Evolutionary conservation across 768 basidiomycete genomes (phyloP).

Genomic region (Mycena filopes): DNA sequence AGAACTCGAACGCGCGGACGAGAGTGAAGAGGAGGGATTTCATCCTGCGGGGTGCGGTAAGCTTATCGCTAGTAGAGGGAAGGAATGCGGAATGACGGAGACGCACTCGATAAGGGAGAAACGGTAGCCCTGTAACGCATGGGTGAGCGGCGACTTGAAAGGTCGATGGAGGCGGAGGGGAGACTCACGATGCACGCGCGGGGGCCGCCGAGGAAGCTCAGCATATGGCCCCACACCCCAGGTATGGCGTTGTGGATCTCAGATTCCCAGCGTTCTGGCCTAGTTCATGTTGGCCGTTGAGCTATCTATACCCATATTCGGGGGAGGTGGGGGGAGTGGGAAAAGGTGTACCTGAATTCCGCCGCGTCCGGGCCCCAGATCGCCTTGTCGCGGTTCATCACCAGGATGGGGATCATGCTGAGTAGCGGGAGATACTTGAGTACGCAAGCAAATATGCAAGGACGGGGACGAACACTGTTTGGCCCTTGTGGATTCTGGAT

Average conservation of each 20-base stretch:
- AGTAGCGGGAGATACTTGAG: no score
- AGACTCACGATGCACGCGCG: slow-evolving; percentile 58
- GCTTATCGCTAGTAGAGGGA: no score
- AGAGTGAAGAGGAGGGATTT: slow-evolving; percentile 61
- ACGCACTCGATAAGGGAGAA: slow-evolving; percentile 62
- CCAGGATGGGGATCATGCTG: slow-evolving; percentile 51
- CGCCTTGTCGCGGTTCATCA: slow-evolving; percentile 52
- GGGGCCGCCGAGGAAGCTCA: slow-evolving; percentile 62
- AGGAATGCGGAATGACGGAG: no score
- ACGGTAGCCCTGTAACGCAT: slow-evolving; percentile 44
- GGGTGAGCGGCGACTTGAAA: no score
- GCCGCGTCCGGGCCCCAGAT: slow-evolving; percentile 63
- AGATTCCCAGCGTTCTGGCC: slow-evolving; percentile 64
- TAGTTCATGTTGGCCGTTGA: no score
- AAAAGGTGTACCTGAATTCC: slow-evolving; percentile 56
- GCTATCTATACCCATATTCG: no score
- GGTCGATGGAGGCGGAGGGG: no score
- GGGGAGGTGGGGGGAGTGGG: no score
- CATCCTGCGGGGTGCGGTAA: no score
- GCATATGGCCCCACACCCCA: slow-evolving; percentile 56
- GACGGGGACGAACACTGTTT: slow-evolving; percentile 14
- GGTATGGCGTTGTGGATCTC: slow-evolving; percentile 49
- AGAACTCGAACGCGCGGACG: slow-evolving; percentile 63
- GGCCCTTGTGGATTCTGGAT: slow-evolving; percentile 33
- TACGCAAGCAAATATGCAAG: no score